Base-by-base conservation (phyloP, 1,139 yeast genomes). In the Kodamaea plutei region DNA sequence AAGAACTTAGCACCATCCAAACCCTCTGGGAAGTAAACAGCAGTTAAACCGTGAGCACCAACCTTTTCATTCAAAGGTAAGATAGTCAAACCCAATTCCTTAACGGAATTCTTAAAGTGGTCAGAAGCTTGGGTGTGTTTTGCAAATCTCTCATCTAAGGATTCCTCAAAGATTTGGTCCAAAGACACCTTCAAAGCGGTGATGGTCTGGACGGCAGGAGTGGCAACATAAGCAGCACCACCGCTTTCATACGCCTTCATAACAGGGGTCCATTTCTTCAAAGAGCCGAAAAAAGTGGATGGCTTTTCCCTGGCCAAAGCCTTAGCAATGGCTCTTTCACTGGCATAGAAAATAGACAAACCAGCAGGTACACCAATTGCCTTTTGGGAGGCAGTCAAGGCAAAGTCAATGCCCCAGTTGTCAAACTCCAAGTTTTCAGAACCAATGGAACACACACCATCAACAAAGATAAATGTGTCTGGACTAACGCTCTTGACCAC, bases 331-430 rank as follows among this genome's bases (percentile, higher is more conserved):
- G 95, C 96, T 47, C 95, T 75, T 33, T 68, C 76, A 28, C 94
- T 81, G 20, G 87, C 79, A 57, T 74, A 76, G 20, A 84, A 78
- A 47, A 89, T 74, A 14, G 91, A 77, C 47, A 89, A 73, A 17
- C 98, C 98, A 10, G 96, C 81, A 32, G 97, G 96, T 20, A 83
- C 94, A 34, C 96, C 96, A 50, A 89, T 69, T 22, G 96, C 97
- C 69, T 89, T 91, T 61, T 89, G 97, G 14, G 96, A 87, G 2
- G 95, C 97, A 30, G 95, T 83, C 44, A 89, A 69, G 26, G 79
- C 94, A 47, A 73, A 85, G 60, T 89, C 98, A 35, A 89, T 58
- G 7, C 88, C 89, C 97, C 97, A 91, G 20, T 73, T 72, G 56
- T 87, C 93, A 55, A 91, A 89, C 50, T 83, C 79, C 44, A 91